Evolutionary conservation across 768 basidiomycete species (phyloP).

Genomic region (Phanerodontia chrysosporium): DNA sequence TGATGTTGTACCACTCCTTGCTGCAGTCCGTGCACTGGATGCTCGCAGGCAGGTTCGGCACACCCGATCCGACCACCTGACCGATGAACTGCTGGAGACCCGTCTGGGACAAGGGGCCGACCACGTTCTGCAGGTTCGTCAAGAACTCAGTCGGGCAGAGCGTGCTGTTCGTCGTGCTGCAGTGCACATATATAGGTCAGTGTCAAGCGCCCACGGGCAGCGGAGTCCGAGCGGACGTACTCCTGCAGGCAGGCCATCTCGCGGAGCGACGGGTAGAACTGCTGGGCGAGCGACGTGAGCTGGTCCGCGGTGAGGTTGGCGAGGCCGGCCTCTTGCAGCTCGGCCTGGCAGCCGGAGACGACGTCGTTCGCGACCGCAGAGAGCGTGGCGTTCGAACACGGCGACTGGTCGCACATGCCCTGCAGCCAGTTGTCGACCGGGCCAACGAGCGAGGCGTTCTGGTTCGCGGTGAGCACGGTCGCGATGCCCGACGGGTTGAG

Average conservation of each 20-base stretch:
- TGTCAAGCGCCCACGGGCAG: background rate
- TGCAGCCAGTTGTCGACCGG: slow-evolving; percentile 59
- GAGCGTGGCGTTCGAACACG: slow-evolving; percentile 61
- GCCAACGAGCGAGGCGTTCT: slow-evolving; percentile 37
- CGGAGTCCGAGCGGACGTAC: slow-evolving; percentile 36
- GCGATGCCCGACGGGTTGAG: slow-evolving; percentile 45
- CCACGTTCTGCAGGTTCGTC: slow-evolving; percentile 42
- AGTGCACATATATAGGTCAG: slow-evolving; percentile 3
- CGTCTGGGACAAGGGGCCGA: slow-evolving; percentile 22
- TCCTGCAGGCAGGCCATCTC: slow-evolving; percentile 59
- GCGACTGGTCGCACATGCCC: slow-evolving; percentile 44
- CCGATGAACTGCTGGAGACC: slow-evolving; percentile 16
- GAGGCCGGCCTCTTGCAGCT: slow-evolving; percentile 27
- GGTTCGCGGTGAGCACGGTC: slow-evolving; percentile 30
- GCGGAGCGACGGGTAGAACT: slow-evolving; percentile 53
- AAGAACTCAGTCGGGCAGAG: slow-evolving; percentile 60
- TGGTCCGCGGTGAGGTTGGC: slow-evolving; percentile 17
- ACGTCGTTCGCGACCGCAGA: slow-evolving; percentile 49
- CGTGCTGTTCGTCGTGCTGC: slow-evolving; percentile 33
- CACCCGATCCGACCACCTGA: slow-evolving; percentile 8
- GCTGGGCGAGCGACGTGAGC: slow-evolving; percentile 39
- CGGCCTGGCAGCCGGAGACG: slow-evolving; percentile 45
- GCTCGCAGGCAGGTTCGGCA: slow-evolving; percentile 19
- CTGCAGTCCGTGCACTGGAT: slow-evolving; percentile 31
- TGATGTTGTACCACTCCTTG: slow-evolving; percentile 27